phyloP scores from a whole-genome alignment of 371 early-diverging fungal species.

The Mucor lusitanicus region DNA sequence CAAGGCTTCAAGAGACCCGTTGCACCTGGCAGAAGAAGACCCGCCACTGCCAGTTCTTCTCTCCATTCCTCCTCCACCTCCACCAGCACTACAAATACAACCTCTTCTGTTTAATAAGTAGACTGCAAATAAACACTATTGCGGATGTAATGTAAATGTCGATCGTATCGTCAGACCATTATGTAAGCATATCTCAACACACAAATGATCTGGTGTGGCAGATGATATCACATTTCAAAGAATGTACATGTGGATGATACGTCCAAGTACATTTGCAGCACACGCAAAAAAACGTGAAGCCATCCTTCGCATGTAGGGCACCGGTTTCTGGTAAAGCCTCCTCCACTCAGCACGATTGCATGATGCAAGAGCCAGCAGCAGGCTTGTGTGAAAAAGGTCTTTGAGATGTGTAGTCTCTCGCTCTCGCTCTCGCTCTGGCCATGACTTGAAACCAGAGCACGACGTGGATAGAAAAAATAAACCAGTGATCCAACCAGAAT shows the following conservation, averaged over 20 bases:
- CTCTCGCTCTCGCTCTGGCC: neutral
- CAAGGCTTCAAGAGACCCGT: conserved; percentile 52
- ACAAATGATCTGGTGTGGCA: no score
- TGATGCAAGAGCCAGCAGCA: no score
- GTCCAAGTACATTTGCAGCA: no score
- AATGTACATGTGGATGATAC: no score
- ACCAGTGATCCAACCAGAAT: conserved; percentile 11
- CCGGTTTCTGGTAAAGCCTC: no score
- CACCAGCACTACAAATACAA: neutral
- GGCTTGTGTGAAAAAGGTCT: neutral
- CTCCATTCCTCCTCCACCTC: neutral
- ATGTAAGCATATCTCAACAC: no score
- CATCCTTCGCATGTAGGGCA: no score
- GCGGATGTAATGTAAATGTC: no score
- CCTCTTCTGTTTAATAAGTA: neutral
- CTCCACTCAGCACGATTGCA: no score
- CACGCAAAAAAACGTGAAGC: no score
- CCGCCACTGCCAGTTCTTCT: conserved; percentile 13
- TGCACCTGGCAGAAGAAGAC: conserved; percentile 55
- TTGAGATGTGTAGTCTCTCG: neutral
- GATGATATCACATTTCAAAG: no score
- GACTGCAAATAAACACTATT: neutral
- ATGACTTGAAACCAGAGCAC: neutral
- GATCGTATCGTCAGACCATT: no score
- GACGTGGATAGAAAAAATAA: neutral